Evolutionary conservation across 257 asterid genomes (phyloP).

Genomic region (Solanum lycopersicoides): DNA sequence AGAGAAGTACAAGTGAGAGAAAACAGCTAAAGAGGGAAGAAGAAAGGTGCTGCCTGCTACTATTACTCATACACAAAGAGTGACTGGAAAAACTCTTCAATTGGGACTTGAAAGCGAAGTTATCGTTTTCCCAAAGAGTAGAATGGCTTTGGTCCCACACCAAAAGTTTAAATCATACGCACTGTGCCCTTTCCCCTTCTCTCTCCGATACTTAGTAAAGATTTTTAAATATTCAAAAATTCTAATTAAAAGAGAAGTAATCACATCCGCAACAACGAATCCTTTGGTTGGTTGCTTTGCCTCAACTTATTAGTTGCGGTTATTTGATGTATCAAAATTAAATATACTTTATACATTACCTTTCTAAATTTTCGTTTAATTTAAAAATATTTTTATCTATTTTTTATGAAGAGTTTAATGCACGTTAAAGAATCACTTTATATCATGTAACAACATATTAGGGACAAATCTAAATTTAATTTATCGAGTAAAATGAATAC

Average conservation of each 20-base stretch:
- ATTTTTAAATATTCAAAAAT: too few species aligned
- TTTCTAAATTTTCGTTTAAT: rapidly evolving
- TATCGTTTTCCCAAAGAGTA: not conserved
- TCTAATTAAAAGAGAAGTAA: too few species aligned
- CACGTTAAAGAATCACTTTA: too few species aligned
- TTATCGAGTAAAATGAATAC: not conserved
- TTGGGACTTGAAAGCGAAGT: not conserved
- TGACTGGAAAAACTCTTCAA: not conserved
- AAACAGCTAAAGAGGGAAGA: not conserved
- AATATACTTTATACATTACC: rapidly evolving
- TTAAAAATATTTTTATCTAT: too few species aligned
- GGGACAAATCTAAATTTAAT: too few species aligned
- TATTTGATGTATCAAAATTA: too few species aligned
- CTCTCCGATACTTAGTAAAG: rapidly evolving
- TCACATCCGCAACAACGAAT: not conserved
- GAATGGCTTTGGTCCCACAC: not conserved
- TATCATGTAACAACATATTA: not conserved
- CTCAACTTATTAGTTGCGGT: too few species aligned
- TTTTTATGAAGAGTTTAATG: too few species aligned
- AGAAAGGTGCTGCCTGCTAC: not conserved
- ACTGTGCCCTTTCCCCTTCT: too few species aligned
- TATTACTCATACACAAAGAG: not conserved
- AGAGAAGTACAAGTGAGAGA: not conserved
- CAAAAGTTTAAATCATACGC: not conserved
- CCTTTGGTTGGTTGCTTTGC: not conserved